Evolutionary conservation across 73 alveolate species (phyloP).

Genomic region (Blepharisma stoltei): DNA sequence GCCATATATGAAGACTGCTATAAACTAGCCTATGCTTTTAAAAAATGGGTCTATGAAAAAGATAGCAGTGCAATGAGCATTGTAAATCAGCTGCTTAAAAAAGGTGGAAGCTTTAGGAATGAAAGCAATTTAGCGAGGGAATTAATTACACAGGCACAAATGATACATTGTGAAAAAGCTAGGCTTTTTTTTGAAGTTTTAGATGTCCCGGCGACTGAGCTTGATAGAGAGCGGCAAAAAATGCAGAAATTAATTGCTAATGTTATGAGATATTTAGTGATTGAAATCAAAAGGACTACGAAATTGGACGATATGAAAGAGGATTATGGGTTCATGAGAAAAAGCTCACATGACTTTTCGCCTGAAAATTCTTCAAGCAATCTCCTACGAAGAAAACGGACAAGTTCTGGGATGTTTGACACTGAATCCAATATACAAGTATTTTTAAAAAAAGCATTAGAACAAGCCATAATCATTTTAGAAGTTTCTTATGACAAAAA

Average conservation of each 20-base stretch:
- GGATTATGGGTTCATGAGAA: background rate
- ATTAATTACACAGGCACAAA: background rate
- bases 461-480: background rate
- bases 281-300: background rate
- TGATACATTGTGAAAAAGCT: no score
- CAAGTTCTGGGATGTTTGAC: slow-evolving; percentile 13
- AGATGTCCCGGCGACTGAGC: background rate
- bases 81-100: background rate
- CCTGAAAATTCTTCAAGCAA: no score
- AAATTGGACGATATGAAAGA: slow-evolving; percentile 14
- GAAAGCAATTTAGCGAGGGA: background rate
- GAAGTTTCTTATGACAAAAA: slow-evolving; percentile 10
- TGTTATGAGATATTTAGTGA: background rate
- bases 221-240: background rate
- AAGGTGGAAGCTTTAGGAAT: background rate
- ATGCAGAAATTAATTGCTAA: background rate
- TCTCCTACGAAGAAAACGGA: background rate
- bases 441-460: background rate
- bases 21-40: background rate
- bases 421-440: background rate
- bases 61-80: background rate
- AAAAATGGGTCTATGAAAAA: background rate
- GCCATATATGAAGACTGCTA: background rate
- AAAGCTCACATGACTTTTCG: slow-evolving; percentile 1
- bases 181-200: background rate